These are phyloP conservation scores for button mushroom (Agaricus bisporus) DNA, from an alignment of 768 basidiomycete genomes.

Conservation along the genomic window DNA sequence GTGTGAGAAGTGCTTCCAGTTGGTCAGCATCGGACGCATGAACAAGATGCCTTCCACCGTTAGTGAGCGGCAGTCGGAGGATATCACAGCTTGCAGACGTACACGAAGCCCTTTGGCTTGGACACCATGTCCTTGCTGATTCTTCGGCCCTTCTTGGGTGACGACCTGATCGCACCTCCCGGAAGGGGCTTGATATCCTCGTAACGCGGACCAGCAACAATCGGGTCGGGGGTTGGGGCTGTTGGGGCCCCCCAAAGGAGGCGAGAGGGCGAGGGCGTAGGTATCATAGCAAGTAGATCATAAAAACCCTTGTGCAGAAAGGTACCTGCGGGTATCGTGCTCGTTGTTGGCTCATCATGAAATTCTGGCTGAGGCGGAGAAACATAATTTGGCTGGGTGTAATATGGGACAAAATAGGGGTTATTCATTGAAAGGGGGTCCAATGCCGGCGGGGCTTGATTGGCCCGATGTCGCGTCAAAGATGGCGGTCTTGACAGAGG, in stretches of 20 bases:
- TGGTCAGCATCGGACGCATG: constrained; percentile 91
- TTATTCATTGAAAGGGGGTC: constrained; percentile 24
- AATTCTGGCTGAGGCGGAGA: constrained; percentile 30
- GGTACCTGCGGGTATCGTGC: constrained; percentile 58
- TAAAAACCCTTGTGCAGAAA: constrained; percentile 89
- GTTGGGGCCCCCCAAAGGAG: constrained; percentile 49
- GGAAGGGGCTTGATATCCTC: constrained; percentile 42
- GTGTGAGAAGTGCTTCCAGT: constrained; percentile 76
- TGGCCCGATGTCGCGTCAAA: constrained; percentile 2
- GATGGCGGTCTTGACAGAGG: constrained; percentile 4
- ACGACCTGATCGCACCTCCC: constrained; percentile 25
- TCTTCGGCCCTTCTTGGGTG: constrained; percentile 50
- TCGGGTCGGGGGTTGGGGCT: constrained; percentile 29
- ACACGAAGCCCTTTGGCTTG: constrained; percentile 79
- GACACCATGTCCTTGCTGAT: constrained; percentile 91
- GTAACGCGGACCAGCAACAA: constrained; percentile 63
- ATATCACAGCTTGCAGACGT: constrained; percentile 28
- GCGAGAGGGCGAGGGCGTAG: constrained; percentile 63
- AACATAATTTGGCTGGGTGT: constrained; percentile 35
- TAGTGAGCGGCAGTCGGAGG: constrained; percentile 17
- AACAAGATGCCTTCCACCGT: constrained; percentile 63
- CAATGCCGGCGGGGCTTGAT: constrained; percentile 10
- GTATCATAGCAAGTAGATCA: constrained; percentile 75
- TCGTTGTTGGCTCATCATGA: constrained; percentile 34
- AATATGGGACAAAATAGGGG: constrained; percentile 30